Percentiles rank a stretch among this genome's conserved stretches.
Evolutionary conservation across 306 rosid species (phyloP).

Genomic region (Arachis stenosperma): DNA sequence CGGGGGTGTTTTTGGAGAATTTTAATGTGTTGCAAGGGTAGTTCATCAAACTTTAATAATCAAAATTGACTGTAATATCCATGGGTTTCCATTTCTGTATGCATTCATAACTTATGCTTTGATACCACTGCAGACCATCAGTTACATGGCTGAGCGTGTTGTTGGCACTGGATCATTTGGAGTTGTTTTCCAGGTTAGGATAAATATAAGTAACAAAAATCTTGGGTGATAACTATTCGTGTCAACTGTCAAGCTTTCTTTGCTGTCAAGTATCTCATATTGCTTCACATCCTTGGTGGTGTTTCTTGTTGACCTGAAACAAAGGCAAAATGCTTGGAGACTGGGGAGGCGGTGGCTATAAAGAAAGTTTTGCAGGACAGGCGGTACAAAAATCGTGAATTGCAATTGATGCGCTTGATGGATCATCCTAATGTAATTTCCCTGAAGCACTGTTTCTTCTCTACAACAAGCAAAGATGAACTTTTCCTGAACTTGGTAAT

Average conservation of each 20-base stretch:
- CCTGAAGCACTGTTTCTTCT: conserved; percentile 85
- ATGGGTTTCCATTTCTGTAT: conserved; percentile 21
- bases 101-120: conserved; percentile 33
- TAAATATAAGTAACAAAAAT: conserved; percentile 34
- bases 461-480: conserved; percentile 85
- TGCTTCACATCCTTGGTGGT: conserved; percentile 6
- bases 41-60: conserved; percentile 5
- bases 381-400: conserved; percentile 89
- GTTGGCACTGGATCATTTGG: conserved; percentile 99
- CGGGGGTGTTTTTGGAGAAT: conserved; percentile 16
- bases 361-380: conserved; percentile 93
- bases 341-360: conserved; percentile 87
- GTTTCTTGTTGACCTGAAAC: conserved; percentile 33
- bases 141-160: conserved; percentile 97
- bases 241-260: conserved; percentile 2
- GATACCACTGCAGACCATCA: conserved; percentile 73
- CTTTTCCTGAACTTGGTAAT: conserved; percentile 88
- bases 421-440: conserved; percentile 90
- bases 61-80: conserved; percentile 29
- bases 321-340: conserved; percentile 93
- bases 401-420: conserved; percentile 95
- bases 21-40: conserved; percentile 12
- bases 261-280: conserved; percentile 40
- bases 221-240: conserved; percentile 5
- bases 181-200: conserved; percentile 84